phyloP scores from a whole-genome alignment of 2,329 filamentous ascomycete species.

The Xenoacremonium recifei region DNA sequence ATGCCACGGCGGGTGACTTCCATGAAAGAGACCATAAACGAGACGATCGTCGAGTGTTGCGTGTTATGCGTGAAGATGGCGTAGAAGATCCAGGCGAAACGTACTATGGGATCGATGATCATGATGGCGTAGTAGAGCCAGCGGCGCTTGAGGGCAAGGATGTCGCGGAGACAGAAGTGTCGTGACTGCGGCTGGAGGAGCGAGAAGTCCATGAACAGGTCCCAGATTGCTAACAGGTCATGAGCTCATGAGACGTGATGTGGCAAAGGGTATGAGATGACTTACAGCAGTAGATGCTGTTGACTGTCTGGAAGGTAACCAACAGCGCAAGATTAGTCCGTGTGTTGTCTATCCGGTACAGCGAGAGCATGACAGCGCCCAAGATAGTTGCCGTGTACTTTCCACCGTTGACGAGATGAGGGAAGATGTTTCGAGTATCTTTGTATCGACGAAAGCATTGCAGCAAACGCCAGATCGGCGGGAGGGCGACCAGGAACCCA shows the following conservation, averaged over 20 bases:
- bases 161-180: slow-evolving; percentile 69
- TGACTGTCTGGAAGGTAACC: slow-evolving; percentile 77
- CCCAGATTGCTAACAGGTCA: slow-evolving; percentile 68
- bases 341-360: slow-evolving; percentile 74
- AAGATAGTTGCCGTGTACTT: slow-evolving; percentile 88
- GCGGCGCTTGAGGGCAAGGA: slow-evolving; percentile 72
- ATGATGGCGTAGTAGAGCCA: slow-evolving; percentile 90
- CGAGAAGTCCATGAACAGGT: slow-evolving; percentile 94
- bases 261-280: slow-evolving; percentile 9
- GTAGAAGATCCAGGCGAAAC: slow-evolving; percentile 95
- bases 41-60: slow-evolving; percentile 80
- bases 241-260: not conserved
- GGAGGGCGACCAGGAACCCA: slow-evolving; percentile 81
- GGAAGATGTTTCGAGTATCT: slow-evolving; percentile 85
- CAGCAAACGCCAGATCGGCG: slow-evolving; percentile 84
- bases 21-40: slow-evolving; percentile 74
- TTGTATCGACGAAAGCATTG: slow-evolving; percentile 89
- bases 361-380: slow-evolving; percentile 72
- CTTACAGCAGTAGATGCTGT: slow-evolving; percentile 77
- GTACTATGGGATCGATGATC: slow-evolving; percentile 76
- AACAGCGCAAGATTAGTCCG: slow-evolving; percentile 65
- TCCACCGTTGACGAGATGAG: slow-evolving; percentile 86
- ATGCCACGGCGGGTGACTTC: slow-evolving; percentile 84
- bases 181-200: slow-evolving; percentile 75
- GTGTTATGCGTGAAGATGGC: slow-evolving; percentile 75